Evolutionary conservation across 176 grass and related monocot genomes (phyloP).

Genomic region (Otatea glauca): DNA sequence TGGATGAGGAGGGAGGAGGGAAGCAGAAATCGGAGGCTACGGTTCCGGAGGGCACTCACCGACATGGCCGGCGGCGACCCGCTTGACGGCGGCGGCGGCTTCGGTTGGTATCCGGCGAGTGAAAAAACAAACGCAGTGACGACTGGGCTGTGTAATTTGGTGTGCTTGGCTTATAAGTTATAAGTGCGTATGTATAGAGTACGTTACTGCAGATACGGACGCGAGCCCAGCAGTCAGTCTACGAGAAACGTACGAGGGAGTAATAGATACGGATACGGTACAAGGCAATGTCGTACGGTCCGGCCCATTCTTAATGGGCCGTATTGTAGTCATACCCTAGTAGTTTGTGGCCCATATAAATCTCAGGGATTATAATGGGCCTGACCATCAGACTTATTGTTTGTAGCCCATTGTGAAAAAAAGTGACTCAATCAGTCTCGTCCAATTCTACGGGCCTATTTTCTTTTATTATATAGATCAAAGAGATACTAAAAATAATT

Average conservation of each 20-base stretch:
- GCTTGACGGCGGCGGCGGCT: slow-evolving; percentile 10
- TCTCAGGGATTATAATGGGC: neutral
- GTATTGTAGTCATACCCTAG: too few relatives aligned
- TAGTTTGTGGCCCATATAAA: neutral
- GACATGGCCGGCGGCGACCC: slow-evolving; percentile 57
- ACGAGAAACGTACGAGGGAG: neutral
- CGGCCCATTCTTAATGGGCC: neutral
- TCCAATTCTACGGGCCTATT: too few relatives aligned
- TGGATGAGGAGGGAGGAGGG: neutral
- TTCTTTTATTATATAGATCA: too few relatives aligned
- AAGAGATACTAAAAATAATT: too few relatives aligned
- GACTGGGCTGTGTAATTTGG: neutral
- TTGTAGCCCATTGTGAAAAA: too few relatives aligned
- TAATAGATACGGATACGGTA: neutral
- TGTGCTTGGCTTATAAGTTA: neutral
- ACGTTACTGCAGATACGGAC: neutral
- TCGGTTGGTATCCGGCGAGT: slow-evolving; percentile 33
- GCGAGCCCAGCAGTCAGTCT: neutral
- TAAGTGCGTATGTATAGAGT: neutral
- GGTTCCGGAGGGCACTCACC: slow-evolving; percentile 42
- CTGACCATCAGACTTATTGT: neutral
- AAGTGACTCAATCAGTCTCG: too few relatives aligned
- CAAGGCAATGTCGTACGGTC: neutral
- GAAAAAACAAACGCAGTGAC: neutral
- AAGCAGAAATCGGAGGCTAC: neutral